Conservation (phyloP, 2,329 filamentous ascomycete genomes). For the Fusarium fujikuroi region DNA sequence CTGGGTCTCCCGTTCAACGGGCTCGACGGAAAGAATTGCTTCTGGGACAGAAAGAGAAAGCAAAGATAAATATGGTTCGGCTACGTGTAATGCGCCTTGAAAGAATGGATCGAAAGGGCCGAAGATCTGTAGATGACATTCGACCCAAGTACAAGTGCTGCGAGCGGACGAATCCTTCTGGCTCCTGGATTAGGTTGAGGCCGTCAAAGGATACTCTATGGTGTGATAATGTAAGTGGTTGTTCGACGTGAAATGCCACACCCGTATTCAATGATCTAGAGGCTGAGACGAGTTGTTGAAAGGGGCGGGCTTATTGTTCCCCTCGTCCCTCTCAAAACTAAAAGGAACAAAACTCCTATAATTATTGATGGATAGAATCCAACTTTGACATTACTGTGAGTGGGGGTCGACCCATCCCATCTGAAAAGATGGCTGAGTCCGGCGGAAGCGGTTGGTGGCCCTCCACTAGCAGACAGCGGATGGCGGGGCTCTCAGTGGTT, state of each 20-base stretch:
- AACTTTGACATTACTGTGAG: slow-evolving; percentile 24
- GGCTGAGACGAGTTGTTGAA: slow-evolving; percentile 8
- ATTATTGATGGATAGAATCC: slow-evolving; percentile 27
- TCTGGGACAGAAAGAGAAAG: not conserved
- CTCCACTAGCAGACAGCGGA: slow-evolving; percentile 24
- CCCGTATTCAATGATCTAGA: slow-evolving; percentile 1
- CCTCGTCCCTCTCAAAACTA: slow-evolving; percentile 24
- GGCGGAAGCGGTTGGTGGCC: slow-evolving; percentile 23
- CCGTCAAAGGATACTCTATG: slow-evolving; percentile 6
- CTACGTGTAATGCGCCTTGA: slow-evolving; percentile 40
- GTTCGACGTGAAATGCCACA: slow-evolving; percentile 10
- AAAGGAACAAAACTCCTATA: slow-evolving; percentile 38
- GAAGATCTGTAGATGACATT: slow-evolving; percentile 38
- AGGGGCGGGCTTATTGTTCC: slow-evolving; percentile 16
- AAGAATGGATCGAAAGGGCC: slow-evolving; percentile 34
- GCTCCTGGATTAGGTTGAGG: slow-evolving; percentile 31
- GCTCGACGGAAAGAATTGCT: not conserved
- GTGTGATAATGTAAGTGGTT: slow-evolving; percentile 28
- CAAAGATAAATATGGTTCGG: slow-evolving; percentile 11
- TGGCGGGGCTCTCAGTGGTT: slow-evolving; percentile 24
- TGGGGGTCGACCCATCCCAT: slow-evolving; percentile 31
- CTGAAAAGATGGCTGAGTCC: slow-evolving; percentile 26
- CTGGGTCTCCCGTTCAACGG: slow-evolving; percentile 16
- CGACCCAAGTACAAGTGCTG: slow-evolving; percentile 27
- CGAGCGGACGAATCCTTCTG: slow-evolving; percentile 33